A percentile compares a stretch with the other conserved stretches of the same genome.
Evolutionary conservation across 768 basidiomycete species (phyloP).

Genomic region (Gloeopeniophorella convolvens): DNA sequence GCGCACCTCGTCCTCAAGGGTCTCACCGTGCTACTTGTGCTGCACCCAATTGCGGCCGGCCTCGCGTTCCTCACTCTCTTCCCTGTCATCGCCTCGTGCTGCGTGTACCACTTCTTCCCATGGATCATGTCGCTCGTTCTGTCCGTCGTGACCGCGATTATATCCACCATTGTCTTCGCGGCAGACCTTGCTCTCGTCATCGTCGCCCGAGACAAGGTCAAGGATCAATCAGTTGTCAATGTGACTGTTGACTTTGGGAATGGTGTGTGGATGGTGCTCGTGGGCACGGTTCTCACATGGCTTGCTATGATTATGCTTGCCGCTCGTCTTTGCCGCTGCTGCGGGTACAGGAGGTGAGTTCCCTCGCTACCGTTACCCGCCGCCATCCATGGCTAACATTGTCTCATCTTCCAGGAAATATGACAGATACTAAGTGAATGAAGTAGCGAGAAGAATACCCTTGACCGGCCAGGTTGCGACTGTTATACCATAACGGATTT

Average conservation of each 20-base stretch:
- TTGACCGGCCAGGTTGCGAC: too few relatives aligned
- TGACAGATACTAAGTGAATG: not conserved
- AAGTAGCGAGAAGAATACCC: too few relatives aligned
- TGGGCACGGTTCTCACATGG: conserved; percentile 51
- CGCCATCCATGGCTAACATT: not conserved
- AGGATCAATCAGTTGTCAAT: conserved; percentile 32
- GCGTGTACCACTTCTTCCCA: conserved; percentile 42
- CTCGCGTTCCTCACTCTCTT: conserved; percentile 52
- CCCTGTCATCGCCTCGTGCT: conserved; percentile 18
- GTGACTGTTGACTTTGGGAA: conserved; percentile 56
- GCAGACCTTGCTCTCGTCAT: conserved; percentile 58
- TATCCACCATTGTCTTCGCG: conserved; percentile 50
- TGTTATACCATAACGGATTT: too few relatives aligned
- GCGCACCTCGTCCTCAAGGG: conserved; percentile 42
- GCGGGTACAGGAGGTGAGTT: conserved; percentile 34
- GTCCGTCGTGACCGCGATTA: conserved; percentile 48
- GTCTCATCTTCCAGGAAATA: not conserved
- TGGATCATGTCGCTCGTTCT: conserved; percentile 51
- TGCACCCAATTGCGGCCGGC: conserved; percentile 62
- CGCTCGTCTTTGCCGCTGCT: conserved; percentile 59
- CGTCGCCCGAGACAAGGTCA: conserved; percentile 40
- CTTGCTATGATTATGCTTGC: conserved; percentile 53
- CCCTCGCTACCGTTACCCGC: not conserved
- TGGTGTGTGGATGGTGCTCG: conserved; percentile 67
- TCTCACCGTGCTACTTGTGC: conserved; percentile 46